Conservation (phyloP, 129 eudicot species). For the Rutidosis leptorrhynchoides region DNA sequence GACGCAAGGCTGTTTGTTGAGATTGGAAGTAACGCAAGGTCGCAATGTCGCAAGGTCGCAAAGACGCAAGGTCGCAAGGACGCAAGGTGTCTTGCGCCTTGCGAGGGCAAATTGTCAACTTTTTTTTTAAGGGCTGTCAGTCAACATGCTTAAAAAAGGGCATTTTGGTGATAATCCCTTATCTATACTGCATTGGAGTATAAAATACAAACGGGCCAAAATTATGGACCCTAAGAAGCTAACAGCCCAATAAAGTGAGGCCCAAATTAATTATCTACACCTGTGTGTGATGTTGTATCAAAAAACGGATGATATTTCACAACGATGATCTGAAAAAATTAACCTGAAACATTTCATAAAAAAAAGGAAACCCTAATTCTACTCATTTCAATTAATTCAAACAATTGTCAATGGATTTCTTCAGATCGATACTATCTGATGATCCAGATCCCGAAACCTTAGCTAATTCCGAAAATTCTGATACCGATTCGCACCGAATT, state of each 20-base stretch:
- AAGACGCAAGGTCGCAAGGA: no score
- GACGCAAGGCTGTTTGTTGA: no score
- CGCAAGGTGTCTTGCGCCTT: no score
- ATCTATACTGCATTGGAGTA: no score
- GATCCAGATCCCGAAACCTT: conserved; percentile 54
- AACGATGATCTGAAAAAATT: background rate
- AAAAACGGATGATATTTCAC: no score
- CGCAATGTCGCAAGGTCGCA: no score
- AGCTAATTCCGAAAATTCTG: conserved; percentile 25
- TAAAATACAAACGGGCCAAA: no score
- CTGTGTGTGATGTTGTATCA: background rate
- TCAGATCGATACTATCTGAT: conserved; percentile 77
- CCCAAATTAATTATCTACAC: background rate
- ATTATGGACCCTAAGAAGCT: background rate
- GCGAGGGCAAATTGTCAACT: no score
- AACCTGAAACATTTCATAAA: background rate
- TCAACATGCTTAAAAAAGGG: no score
- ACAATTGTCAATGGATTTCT: conserved; percentile 57
- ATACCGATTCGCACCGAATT: conserved; percentile 25
- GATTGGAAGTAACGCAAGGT: no score
- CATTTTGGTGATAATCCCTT: no score
- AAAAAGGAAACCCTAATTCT: conserved; percentile 26
- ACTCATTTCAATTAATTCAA: background rate
- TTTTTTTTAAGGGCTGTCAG: no score
- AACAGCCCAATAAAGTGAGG: background rate